phyloP scores from a whole-genome alignment of 441 rosid species.

The Eutrema salsugineum region DNA sequence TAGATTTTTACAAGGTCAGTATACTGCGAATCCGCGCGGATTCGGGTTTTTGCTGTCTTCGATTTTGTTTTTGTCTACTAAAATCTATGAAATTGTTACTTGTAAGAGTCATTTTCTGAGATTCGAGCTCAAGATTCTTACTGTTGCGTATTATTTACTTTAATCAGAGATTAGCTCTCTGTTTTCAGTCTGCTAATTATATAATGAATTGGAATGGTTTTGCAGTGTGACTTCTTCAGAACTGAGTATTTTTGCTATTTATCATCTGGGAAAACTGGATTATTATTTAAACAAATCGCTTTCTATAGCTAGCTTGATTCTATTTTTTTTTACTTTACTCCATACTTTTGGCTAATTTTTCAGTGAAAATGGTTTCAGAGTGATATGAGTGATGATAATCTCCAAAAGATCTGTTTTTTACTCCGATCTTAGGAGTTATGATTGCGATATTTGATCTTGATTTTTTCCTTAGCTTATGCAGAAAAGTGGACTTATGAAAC shows the following conservation, averaged over 20 bases:
- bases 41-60: neutral
- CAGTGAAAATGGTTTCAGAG: neutral
- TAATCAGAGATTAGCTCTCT: neutral
- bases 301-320: neutral
- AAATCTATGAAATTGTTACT: neutral
- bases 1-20: constrained; percentile 15
- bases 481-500: neutral
- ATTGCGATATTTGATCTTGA: neutral
- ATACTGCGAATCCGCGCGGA: neutral
- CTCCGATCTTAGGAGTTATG: neutral
- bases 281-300: neutral
- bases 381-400: neutral
- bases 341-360: neutral
- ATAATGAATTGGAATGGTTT: neutral
- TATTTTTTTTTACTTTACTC: too few species aligned
- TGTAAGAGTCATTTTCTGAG: constrained; percentile 5
- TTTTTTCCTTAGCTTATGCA: constrained; percentile 11
- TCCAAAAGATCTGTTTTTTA: neutral
- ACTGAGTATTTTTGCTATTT: neutral
- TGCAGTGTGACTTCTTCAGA: neutral
- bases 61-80: neutral
- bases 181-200: neutral
- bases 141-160: neutral
- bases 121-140: constrained; percentile 3
- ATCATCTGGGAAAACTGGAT: neutral